Conservation (phyloP, 768 basidiomycete genomes). For the Russula abietina region DNA sequence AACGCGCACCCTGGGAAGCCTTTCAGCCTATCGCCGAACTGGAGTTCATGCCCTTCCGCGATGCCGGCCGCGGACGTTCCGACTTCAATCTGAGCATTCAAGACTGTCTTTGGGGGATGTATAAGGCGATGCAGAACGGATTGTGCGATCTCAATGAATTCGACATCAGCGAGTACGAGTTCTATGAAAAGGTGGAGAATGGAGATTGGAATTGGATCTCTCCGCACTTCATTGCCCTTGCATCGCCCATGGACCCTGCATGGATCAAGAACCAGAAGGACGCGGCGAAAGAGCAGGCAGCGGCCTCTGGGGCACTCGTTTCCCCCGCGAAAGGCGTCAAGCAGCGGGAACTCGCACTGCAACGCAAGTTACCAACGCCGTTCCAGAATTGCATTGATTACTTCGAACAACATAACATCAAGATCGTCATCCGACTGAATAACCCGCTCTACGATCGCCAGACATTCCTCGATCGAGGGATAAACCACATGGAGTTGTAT, state of each 20-base stretch:
- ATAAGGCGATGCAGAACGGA: constrained; percentile 87
- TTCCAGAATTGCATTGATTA: constrained; percentile 91
- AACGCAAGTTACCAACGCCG: constrained; percentile 69
- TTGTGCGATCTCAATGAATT: constrained; percentile 94
- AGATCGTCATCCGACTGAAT: constrained; percentile 89
- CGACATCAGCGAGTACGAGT: constrained; percentile 87
- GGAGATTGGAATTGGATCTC: constrained; percentile 97
- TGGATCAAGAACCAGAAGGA: constrained; percentile 77
- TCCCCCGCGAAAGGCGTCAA: constrained; percentile 30
- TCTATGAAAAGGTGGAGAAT: constrained; percentile 92
- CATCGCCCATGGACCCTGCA: constrained; percentile 76
- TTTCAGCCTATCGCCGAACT: constrained; percentile 89
- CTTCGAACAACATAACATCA: constrained; percentile 81
- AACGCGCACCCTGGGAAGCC: constrained; percentile 87
- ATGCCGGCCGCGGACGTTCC: constrained; percentile 87
- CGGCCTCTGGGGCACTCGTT: constrained; percentile 30
- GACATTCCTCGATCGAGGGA: constrained; percentile 77
- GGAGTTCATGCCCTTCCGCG: constrained; percentile 93
- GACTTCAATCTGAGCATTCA: constrained; percentile 93
- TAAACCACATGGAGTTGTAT: constrained; percentile 87
- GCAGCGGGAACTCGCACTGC: constrained; percentile 48
- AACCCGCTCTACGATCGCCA: constrained; percentile 83
- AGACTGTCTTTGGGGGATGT: constrained; percentile 83
- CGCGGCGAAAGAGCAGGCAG: constrained; percentile 58
- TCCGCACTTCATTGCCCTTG: constrained; percentile 88